Evolutionary conservation across 768 basidiomycete species (phyloP), one percentile per base, ranked within the genome.

Genomic region (Mycena maculata): DNA sequence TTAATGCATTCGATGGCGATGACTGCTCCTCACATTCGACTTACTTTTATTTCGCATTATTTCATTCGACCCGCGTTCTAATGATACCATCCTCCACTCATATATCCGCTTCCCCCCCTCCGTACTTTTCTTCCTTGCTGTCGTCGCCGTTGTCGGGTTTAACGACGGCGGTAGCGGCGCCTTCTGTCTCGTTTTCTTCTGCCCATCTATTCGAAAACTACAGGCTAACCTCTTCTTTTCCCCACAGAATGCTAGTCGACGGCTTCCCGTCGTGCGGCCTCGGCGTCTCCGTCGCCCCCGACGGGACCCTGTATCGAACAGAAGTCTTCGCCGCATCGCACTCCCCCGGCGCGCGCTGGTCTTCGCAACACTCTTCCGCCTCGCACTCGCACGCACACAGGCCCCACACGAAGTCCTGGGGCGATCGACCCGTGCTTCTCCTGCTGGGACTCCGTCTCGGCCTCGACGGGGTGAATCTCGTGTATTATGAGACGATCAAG

Each of bases 391-490:
- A 36, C n/a, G n/a, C 42, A 23, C 45, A 47, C 23, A 25, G 9
- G 45, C 45, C 42, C 20, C 20, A 47, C 10, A 25, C 45, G 45
- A 23, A 11, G 45, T 13, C 22, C 15, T 98, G 96, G 95, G 95
- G 95, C 11, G 87, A 85, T 60, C 86, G 88, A 30, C 91, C 93
- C 0, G 96, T 98, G 0, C 81, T 99, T 18, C 84, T 99, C 0
- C 82, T 99, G n/a, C 84, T 97, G 50, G 94, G 94, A 11, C 86
- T 96, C n/a, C 83, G 96, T 47, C 81, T 99, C 25, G 96, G 96
- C 1, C 80, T 98, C 44, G 94, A 97, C 42, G 92, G 96, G 10
- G 95, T 99, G 10, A 98, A 97, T 78, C 96, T 95, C 10, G 89
- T 98, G 66, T 98, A 98, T 81, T 90, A 96, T 75, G 92, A 97